Conservation (phyloP, 257 asterid species). For the Ilex aquifolium region DNA sequence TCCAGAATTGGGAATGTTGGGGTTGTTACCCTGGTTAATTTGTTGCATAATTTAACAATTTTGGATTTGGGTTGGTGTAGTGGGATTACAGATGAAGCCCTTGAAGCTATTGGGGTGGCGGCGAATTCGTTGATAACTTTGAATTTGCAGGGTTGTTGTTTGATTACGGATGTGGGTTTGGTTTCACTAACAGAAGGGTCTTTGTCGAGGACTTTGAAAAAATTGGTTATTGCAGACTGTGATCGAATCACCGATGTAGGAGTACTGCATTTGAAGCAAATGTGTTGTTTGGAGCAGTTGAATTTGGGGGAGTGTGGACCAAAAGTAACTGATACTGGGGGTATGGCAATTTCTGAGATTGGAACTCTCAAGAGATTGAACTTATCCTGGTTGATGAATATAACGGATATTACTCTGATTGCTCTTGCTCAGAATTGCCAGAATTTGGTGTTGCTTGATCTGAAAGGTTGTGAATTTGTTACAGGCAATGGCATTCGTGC, state of each 20-base stretch:
- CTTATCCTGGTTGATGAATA: constrained; percentile 23
- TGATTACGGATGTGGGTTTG: constrained; percentile 21
- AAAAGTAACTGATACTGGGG: constrained; percentile 16
- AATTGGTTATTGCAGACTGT: constrained; percentile 26
- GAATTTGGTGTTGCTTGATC: constrained; percentile 19
- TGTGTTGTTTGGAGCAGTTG: constrained; percentile 22
- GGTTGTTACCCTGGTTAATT: constrained; percentile 13
- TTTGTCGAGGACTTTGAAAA: constrained; percentile 12
- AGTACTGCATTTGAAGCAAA: constrained; percentile 15
- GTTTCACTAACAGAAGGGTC: constrained; percentile 12
- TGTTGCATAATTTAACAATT: constrained; percentile 15
- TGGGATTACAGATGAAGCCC: constrained; percentile 19
- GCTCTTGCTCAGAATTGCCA: constrained; percentile 20
- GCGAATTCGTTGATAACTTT: constrained; percentile 14
- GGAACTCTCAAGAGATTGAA: constrained; percentile 19
- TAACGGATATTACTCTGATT: constrained; percentile 17
- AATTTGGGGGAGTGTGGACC: constrained; percentile 24
- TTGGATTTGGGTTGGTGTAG: constrained; percentile 26
- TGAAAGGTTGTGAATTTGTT: constrained; percentile 22
- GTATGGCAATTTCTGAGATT: constrained; percentile 9
- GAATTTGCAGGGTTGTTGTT: constrained; percentile 24
- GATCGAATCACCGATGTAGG: constrained; percentile 23
- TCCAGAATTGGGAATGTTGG: constrained; percentile 16
- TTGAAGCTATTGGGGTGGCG: constrained; percentile 16
- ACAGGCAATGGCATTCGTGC: constrained; percentile 18